Evolutionary conservation across 1,139 yeast genomes (phyloP).

Genomic region (Pneumocystis carinii): DNA sequence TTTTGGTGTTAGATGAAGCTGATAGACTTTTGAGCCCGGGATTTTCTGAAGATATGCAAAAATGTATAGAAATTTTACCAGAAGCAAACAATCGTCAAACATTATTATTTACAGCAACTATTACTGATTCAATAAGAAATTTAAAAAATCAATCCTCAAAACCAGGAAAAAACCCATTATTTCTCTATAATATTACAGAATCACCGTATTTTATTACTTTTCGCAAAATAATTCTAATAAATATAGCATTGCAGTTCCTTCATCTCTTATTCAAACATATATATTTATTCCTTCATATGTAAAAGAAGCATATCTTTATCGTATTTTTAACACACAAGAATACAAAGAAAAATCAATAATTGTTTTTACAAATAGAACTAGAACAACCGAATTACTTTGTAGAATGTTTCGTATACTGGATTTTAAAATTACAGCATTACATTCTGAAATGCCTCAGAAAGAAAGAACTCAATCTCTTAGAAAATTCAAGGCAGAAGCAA

Average conservation of each 20-base stretch:
- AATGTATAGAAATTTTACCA: conserved; percentile 59
- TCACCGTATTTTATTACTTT: conserved; percentile 5
- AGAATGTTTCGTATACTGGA: conserved; percentile 61
- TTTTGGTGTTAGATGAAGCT: conserved; percentile 87
- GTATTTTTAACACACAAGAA: conserved; percentile 45
- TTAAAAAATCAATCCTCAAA: conserved; percentile 54
- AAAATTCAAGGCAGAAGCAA: conserved; percentile 87
- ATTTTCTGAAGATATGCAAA: conserved; percentile 60
- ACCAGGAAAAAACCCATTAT: conserved; percentile 50
- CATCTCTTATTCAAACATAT: conserved; percentile 45
- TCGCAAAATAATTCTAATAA: conserved; percentile 31
- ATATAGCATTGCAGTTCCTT: conserved; percentile 55
- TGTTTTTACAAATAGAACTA: conserved; percentile 80
- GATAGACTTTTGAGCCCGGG: conserved; percentile 76
- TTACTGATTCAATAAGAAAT: conserved; percentile 79
- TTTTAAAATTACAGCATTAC: conserved; percentile 72
- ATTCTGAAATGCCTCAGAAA: conserved; percentile 85
- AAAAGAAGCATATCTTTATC: conserved; percentile 73
- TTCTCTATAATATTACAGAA: conserved; percentile 50
- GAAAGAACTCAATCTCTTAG: conserved; percentile 86
- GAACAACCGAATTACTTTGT: conserved; percentile 73
- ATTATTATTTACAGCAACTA: conserved; percentile 83
- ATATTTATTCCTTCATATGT: conserved; percentile 62
- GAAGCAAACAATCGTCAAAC: conserved; percentile 64
- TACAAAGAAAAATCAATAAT: conserved; percentile 57